Evolutionary conservation across 2,329 filamentous ascomycete species (phyloP).

Genomic region (Neonectria punicea): DNA sequence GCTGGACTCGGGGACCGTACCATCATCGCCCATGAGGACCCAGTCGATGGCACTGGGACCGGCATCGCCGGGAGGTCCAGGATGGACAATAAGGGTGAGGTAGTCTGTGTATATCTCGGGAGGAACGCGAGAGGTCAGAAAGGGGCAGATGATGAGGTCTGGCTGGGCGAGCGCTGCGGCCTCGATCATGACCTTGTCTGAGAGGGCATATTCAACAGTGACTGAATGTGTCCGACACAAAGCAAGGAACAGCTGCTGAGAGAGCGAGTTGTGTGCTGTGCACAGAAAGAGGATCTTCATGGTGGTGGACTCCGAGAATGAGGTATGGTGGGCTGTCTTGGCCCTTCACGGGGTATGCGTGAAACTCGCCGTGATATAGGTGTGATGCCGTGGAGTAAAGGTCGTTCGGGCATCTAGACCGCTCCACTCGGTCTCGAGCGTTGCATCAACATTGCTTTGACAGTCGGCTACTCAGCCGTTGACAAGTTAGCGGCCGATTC

Average conservation of each 20-base stretch:
- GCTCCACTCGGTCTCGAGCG: no score
- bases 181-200: constrained; percentile 29
- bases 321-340: background rate
- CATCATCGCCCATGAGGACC: constrained; percentile 32
- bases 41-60: constrained; percentile 31
- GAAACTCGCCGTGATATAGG: background rate
- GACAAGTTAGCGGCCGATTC: no score
- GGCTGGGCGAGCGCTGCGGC: constrained; percentile 23
- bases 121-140: constrained; percentile 26
- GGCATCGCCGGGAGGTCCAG: constrained; percentile 30
- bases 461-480: no score
- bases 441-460: no score
- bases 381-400: background rate
- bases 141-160: constrained; percentile 28
- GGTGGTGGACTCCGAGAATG: constrained; percentile 1
- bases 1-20: constrained; percentile 14
- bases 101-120: constrained; percentile 23
- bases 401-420: background rate
- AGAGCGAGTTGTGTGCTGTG: constrained; percentile 32
- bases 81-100: constrained; percentile 29
- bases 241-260: constrained; percentile 28
- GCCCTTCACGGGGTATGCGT: background rate
- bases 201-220: constrained; percentile 31
- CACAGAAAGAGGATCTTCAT: constrained; percentile 34
- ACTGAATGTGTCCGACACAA: constrained; percentile 19